Percentiles rank a stretch among this genome's conserved stretches.
phyloP scores from a whole-genome alignment of 2,329 filamentous ascomycete genomes.

The Colletotrichum australisinense region DNA sequence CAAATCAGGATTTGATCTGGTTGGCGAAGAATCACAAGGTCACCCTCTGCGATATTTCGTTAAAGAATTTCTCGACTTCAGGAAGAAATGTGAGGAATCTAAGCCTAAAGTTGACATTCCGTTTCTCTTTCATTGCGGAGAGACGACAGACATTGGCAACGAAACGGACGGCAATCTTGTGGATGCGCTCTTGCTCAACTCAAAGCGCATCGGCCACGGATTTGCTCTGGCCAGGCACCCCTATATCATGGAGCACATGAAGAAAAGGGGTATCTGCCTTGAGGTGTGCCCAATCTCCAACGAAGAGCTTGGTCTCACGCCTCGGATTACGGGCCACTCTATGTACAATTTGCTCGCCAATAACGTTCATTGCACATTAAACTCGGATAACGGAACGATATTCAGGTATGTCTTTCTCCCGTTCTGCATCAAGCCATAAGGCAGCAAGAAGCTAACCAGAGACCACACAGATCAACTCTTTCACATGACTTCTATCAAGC shows the following conservation, averaged over 20 bases:
- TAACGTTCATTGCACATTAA: conserved; percentile 78
- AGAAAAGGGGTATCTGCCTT: conserved; percentile 72
- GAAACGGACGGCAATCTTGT: conserved; percentile 75
- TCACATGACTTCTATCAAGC: conserved; percentile 84
- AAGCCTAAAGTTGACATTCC: conserved; percentile 67
- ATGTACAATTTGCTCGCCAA: conserved; percentile 78
- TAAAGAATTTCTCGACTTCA: conserved; percentile 67
- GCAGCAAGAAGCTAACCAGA: background rate
- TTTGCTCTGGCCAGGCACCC: conserved; percentile 77
- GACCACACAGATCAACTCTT: conserved; percentile 68
- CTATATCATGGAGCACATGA: conserved; percentile 74
- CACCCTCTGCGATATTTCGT: conserved; percentile 68
- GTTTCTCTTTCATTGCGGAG: conserved; percentile 82
- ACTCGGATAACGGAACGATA: conserved; percentile 79
- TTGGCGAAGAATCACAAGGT: conserved; percentile 74
- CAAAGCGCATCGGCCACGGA: conserved; percentile 80
- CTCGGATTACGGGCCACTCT: conserved; percentile 72
- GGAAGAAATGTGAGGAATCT: conserved; percentile 58
- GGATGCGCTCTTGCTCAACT: conserved; percentile 73
- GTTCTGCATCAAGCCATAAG: background rate
- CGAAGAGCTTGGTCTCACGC: conserved; percentile 77
- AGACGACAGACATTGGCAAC: conserved; percentile 75
- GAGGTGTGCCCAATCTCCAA: conserved; percentile 84
- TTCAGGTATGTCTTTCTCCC: conserved; percentile 64
- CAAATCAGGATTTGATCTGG: conserved; percentile 72